phyloP scores from a whole-genome alignment of 352 stramenopile genomes.

The Albugo laibachii region DNA sequence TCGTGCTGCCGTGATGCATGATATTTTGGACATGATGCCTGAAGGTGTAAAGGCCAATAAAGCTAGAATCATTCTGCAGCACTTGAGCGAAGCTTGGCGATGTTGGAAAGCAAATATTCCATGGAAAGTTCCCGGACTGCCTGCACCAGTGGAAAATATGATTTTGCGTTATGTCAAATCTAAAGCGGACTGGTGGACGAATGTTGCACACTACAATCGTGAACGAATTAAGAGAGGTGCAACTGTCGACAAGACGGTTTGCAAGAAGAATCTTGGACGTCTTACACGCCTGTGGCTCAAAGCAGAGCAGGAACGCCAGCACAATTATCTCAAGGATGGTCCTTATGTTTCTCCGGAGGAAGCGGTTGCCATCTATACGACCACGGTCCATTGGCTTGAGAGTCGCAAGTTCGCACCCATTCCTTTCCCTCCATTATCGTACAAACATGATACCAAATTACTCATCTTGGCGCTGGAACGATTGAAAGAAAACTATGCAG shows the following conservation, averaged over 20 bases:
- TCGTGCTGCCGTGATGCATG: conserved; percentile 98
- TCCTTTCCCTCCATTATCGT: conserved; percentile 96
- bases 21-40: conserved; percentile 99
- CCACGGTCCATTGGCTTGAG: conserved; percentile 99
- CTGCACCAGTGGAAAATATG: conserved; percentile 99
- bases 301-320: conserved; percentile 98
- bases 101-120: conserved; percentile 99
- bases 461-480: conserved; percentile 97
- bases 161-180: conserved; percentile 99
- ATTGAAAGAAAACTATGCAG: conserved; percentile 97
- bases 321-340: conserved; percentile 99
- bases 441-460: conserved; percentile 99
- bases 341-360: conserved; percentile 98
- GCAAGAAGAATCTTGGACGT: conserved; percentile 98
- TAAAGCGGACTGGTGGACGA: conserved; percentile 97
- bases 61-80: conserved; percentile 93
- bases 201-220: conserved; percentile 99
- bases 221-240: conserved; percentile 98
- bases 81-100: conserved; percentile 97
- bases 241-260: conserved; percentile 99
- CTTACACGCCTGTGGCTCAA: conserved; percentile 98
- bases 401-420: conserved; percentile 98
- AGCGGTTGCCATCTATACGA: conserved; percentile 99
- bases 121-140: conserved; percentile 99
- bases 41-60: conserved; percentile 99